Evolutionary conservation across 352 stramenopile genomes (phyloP).

Genomic region (Phytophthora megakarya): DNA sequence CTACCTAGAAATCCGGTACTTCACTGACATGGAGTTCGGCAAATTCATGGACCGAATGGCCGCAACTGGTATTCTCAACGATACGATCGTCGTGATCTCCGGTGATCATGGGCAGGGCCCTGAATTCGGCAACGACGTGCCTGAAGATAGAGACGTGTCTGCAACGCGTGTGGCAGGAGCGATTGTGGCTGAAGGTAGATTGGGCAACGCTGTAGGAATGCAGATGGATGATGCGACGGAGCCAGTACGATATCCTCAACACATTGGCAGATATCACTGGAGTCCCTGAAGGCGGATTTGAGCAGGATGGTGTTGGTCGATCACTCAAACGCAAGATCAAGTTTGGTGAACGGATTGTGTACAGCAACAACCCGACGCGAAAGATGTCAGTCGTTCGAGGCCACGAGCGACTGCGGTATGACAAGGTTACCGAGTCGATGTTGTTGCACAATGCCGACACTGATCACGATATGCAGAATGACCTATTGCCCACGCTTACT

Average conservation of each 20-base stretch:
- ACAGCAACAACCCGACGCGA: slow-evolving; percentile 56
- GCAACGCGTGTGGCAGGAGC: slow-evolving; percentile 39
- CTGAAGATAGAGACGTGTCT: slow-evolving; percentile 41
- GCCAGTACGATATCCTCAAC: slow-evolving; percentile 48
- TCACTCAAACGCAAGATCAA: slow-evolving; percentile 47
- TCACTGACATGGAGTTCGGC: slow-evolving; percentile 52
- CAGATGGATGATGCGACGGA: slow-evolving; percentile 38
- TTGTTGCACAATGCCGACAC: slow-evolving; percentile 37
- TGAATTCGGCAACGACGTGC: slow-evolving; percentile 34
- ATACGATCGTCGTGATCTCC: slow-evolving; percentile 60
- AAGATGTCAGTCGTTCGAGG: slow-evolving; percentile 49
- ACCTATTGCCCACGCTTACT: slow-evolving; percentile 34
- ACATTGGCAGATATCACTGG: slow-evolving; percentile 44
- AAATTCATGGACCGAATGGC: slow-evolving; percentile 63
- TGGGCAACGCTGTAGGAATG: slow-evolving; percentile 32
- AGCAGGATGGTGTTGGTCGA: slow-evolving; percentile 41
- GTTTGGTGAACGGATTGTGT: slow-evolving; percentile 34
- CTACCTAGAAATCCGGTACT: slow-evolving; percentile 60
- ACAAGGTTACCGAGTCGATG: slow-evolving; percentile 36
- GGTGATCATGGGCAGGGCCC: slow-evolving; percentile 57
- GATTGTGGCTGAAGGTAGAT: slow-evolving; percentile 41
- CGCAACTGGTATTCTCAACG: slow-evolving; percentile 44
- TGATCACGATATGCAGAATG: slow-evolving; percentile 41
- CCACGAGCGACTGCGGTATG: slow-evolving; percentile 41
- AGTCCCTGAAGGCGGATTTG: slow-evolving; percentile 33